Evolutionary conservation across 2,329 filamentous ascomycete genomes (phyloP).

Genomic region (Colletotrichum melonis): DNA sequence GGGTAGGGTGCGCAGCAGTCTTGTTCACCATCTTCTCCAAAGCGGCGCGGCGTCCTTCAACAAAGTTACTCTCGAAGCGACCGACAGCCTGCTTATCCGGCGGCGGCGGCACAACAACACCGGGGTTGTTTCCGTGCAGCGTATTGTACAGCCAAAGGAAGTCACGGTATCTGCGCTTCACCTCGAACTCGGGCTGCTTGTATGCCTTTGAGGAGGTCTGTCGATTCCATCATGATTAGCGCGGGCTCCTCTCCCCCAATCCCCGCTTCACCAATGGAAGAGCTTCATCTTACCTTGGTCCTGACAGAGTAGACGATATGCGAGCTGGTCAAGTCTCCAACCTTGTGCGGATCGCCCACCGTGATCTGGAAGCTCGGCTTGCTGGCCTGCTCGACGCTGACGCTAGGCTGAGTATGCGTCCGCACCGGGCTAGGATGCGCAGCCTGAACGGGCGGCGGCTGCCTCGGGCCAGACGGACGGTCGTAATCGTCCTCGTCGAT

Average conservation of each 20-base stretch:
- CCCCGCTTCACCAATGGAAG: neutral
- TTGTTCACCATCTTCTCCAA: conserved; percentile 99
- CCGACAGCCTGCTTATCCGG: conserved; percentile 98
- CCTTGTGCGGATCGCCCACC: conserved; percentile 97
- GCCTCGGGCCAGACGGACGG: conserved; percentile 64
- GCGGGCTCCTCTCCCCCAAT: conserved; percentile 5
- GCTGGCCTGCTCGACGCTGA: conserved; percentile 91
- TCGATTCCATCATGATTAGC: conserved; percentile 35
- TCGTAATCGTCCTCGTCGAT: conserved; percentile 75
- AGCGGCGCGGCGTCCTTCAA: conserved; percentile 90
- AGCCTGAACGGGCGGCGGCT: conserved; percentile 73
- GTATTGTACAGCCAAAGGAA: conserved; percentile 98
- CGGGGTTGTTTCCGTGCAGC: conserved; percentile 92
- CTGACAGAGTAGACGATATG: conserved; percentile 98
- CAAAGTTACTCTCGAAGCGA: conserved; percentile 95
- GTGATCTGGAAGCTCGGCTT: conserved; percentile 92
- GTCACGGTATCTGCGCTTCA: conserved; percentile 93
- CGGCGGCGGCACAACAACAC: conserved; percentile 93
- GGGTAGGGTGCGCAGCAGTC: conserved; percentile 85
- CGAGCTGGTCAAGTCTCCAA: conserved; percentile 94
- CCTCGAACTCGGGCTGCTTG: conserved; percentile 89
- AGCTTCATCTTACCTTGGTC: conserved; percentile 75
- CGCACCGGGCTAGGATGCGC: conserved; percentile 63
- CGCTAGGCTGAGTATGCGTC: conserved; percentile 75
- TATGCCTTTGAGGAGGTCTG: conserved; percentile 97